These are phyloP conservation scores for Senna tora DNA, from an alignment of 306 rosid genomes.

Conservation along the genomic window DNA sequence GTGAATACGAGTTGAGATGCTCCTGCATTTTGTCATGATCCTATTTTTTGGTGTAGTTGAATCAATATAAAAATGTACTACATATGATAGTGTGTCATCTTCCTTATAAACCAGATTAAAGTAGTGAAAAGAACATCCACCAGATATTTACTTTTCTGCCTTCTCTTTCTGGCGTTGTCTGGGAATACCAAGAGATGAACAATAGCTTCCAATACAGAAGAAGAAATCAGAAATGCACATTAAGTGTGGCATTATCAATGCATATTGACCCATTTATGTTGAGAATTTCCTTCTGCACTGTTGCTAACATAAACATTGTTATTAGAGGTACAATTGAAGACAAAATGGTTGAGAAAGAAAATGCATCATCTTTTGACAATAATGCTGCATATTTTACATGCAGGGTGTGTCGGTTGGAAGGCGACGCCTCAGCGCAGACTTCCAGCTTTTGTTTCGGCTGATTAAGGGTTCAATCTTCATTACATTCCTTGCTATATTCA, in stretches of 20 bases:
- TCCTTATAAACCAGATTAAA: too few species aligned
- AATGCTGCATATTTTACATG: conserved; percentile 25
- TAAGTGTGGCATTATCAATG: neutral
- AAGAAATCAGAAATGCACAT: neutral
- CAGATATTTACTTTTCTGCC: too few species aligned
- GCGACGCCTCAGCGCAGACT: conserved; percentile 82
- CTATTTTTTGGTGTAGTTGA: conserved; percentile 21
- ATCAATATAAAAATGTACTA: neutral
- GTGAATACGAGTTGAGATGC: neutral
- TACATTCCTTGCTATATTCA: conserved; percentile 59
- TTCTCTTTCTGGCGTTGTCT: too few species aligned
- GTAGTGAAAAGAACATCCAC: too few species aligned
- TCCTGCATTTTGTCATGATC: neutral
- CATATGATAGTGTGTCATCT: conserved; percentile 14
- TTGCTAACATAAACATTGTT: conserved; percentile 7
- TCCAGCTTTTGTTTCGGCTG: conserved; percentile 81
- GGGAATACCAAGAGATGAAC: too few species aligned
- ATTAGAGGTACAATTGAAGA: neutral
- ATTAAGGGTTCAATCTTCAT: conserved; percentile 68
- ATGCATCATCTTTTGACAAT: neutral
- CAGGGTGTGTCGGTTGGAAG: conserved; percentile 83
- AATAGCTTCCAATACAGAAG: neutral
- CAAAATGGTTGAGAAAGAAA: neutral
- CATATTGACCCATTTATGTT: neutral
- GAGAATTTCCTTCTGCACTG: conserved; percentile 12